These are phyloP conservation scores for Moesziomyces aphidis DNA, from an alignment of 1,284 basidiomycete species.

Conservation along the genomic window DNA sequence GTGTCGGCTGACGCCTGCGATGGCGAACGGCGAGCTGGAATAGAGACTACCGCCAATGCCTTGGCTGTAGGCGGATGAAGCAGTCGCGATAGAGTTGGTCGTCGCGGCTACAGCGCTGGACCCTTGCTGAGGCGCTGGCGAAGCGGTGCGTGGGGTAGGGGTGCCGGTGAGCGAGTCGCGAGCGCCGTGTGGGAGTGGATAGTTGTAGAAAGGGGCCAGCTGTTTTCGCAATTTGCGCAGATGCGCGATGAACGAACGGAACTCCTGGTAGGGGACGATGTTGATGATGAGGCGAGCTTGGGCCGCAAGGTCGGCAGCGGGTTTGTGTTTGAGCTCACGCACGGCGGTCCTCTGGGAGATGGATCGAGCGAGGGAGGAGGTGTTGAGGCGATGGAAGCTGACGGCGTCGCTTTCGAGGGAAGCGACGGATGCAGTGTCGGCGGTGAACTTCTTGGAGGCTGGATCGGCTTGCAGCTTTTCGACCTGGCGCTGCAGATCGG, in stretches of 20 bases:
- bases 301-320: slow-evolving; percentile 20
- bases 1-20: slow-evolving; percentile 75
- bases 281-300: slow-evolving; percentile 57
- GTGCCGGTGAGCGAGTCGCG: slow-evolving; percentile 25
- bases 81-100: slow-evolving; percentile 25
- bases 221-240: slow-evolving; percentile 77
- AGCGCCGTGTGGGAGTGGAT: slow-evolving; percentile 26
- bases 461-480: slow-evolving; percentile 70
- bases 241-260: slow-evolving; percentile 82
- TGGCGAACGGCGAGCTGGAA: slow-evolving; percentile 46
- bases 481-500: slow-evolving; percentile 85
- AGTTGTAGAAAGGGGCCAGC: slow-evolving; percentile 59
- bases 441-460: slow-evolving; percentile 18
- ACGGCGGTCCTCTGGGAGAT: slow-evolving; percentile 33
- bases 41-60: slow-evolving; percentile 18
- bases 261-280: slow-evolving; percentile 83
- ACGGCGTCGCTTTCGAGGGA: slow-evolving; percentile 38
- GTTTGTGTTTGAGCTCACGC: slow-evolving; percentile 27
- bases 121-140: slow-evolving; percentile 21
- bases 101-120: background rate
- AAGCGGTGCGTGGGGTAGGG: slow-evolving; percentile 40
- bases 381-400: slow-evolving; percentile 47
- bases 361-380: slow-evolving; percentile 36
- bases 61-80: slow-evolving; percentile 44
- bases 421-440: slow-evolving; percentile 25